These are phyloP conservation scores for Pseudomonodictys pantanalensis DNA, from an alignment of 495 filamentous ascomycete genomes.

Conservation along the genomic window DNA sequence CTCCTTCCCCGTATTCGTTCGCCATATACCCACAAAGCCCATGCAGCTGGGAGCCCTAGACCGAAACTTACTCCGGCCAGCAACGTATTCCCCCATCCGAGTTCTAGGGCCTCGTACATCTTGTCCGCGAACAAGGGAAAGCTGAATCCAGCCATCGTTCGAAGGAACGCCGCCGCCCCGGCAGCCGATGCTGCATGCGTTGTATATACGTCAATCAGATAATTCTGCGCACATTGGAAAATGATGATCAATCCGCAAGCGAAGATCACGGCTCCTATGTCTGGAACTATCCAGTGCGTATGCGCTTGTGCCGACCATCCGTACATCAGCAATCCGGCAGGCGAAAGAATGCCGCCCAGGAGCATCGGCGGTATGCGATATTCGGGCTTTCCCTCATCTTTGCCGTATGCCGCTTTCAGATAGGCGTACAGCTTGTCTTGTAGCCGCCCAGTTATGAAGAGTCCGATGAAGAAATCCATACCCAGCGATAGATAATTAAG, in stretches of 20 bases:
- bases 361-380: conserved; percentile 39
- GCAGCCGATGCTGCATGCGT: conserved; percentile 1
- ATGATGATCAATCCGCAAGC: background rate
- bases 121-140: conserved; percentile 8
- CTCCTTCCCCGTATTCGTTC: too few relatives aligned
- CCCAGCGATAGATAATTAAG: conserved; percentile 1
- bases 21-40: too few relatives aligned
- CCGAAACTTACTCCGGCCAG: too few relatives aligned
- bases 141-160: background rate
- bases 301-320: conserved; percentile 35
- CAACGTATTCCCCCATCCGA: conserved; percentile 4
- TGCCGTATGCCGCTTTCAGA: background rate
- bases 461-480: conserved; percentile 1
- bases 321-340: conserved; percentile 36
- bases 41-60: too few relatives aligned
- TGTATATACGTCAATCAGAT: background rate
- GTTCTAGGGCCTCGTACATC: background rate
- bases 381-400: conserved; percentile 27
- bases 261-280: background rate
- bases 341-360: conserved; percentile 28
- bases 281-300: conserved; percentile 37
- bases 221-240: background rate
- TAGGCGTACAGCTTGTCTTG: conserved; percentile 6
- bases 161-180: background rate
- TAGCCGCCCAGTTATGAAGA: background rate